Conservation (phyloP, 176 grass and related monocot genomes). For the Alloteropsis semialata region DNA sequence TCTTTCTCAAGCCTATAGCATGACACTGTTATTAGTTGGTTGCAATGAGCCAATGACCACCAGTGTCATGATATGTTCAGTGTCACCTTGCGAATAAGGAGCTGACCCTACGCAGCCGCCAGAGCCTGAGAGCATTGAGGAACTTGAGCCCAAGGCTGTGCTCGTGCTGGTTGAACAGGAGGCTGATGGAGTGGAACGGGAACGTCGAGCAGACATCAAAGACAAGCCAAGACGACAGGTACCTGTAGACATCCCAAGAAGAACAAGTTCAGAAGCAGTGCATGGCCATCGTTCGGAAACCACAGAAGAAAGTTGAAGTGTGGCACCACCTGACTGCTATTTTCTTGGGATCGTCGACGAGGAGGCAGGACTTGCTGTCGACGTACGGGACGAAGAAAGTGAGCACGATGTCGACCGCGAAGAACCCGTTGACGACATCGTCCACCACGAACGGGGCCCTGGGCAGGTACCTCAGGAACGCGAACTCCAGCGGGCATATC, state of each 20-base stretch:
- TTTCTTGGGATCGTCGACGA: conserved; percentile 62
- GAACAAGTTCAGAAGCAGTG: not conserved
- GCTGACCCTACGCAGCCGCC: conserved; percentile 58
- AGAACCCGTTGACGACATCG: conserved; percentile 60
- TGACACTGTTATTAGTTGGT: not conserved
- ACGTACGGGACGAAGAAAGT: conserved; percentile 75
- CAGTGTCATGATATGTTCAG: not conserved
- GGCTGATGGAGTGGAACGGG: conserved; percentile 58
- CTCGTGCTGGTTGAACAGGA: conserved; percentile 44
- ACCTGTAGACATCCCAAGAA: conserved; percentile 22
- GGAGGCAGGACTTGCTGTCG: conserved; percentile 45
- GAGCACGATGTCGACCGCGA: conserved; percentile 61
- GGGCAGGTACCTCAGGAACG: conserved; percentile 68
- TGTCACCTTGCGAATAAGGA: conserved; percentile 64
- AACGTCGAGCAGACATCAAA: conserved; percentile 64
- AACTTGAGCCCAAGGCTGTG: conserved; percentile 49
- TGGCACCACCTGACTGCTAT: conserved; percentile 45
- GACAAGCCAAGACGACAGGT: conserved; percentile 71
- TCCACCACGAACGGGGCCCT: conserved; percentile 56
- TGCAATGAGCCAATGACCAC: too few species aligned
- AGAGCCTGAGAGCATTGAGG: conserved; percentile 59
- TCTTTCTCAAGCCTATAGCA: conserved; percentile 67
- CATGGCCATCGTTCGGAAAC: not conserved
- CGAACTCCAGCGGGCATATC: conserved; percentile 82
- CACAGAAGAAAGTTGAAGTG: not conserved